Evolutionary conservation across 2,329 filamentous ascomycete genomes (phyloP), one percentile per base, ranked within the genome.

Genomic region (Pseudocercospora musae): DNA sequence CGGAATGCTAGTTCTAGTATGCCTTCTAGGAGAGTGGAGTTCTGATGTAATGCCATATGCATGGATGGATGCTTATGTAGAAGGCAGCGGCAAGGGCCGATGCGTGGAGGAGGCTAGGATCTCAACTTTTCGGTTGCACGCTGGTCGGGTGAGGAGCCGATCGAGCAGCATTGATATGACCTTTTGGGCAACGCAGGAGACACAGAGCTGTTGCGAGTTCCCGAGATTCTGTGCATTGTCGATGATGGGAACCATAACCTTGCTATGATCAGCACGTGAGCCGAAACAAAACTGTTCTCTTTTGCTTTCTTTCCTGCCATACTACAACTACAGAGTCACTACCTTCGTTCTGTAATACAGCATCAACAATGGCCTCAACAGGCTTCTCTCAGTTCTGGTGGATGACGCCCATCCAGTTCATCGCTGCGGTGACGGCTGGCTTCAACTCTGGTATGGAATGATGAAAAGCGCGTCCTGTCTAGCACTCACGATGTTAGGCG

Each of bases 321-420:
- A n/a, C 23, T n/a, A n/a, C 37, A 40, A 7, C 37, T 18, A n/a
- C 37, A 40, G 7, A 5, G n/a, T 18, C 37, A 18, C 15, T 40
- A 3, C 15, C 8, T 40, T 4, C 11, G 31, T 33, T 48, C 44
- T 1, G 8, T 4, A 20, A 23, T 23, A 15, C 48, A 23, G 44
- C 44, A 52, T 52, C 25, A 13, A 64, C 61, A 62, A 72, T 72
- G 70, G 67, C 70, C 48, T 68, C 68, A 48, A 67, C 53, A 56
- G 33, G 23, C 15, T 27, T 61, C 33, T 64, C 66, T 27, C 66
- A 66, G 44, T 59, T 72, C 61, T 72, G 70, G 70, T 73, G 70
- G 70, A 69, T 73, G 65, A 71, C 70, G 25, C 71, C 71, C 10
- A 59, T 73, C 61, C 71, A 73, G 58, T 67, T 66, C 62, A 65